Conservation (phyloP, 805 yeast species). For the Ogataea salicorniae region DNA sequence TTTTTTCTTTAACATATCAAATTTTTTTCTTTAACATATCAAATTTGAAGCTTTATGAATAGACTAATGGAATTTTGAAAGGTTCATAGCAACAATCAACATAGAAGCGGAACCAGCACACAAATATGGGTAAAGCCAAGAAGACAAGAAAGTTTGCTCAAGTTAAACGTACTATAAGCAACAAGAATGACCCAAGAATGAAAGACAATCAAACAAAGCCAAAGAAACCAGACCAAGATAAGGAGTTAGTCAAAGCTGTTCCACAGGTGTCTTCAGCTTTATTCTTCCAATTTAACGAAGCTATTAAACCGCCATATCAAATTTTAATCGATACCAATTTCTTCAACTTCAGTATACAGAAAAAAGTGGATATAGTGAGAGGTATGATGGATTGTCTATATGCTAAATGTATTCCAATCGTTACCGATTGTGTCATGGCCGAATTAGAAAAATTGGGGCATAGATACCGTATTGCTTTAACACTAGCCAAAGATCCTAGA, state of each 20-base stretch:
- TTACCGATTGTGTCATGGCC: conserved; percentile 97
- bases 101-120: background rate
- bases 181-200: conserved; percentile 63
- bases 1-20: too few species aligned
- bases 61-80: background rate
- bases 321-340: conserved; percentile 94
- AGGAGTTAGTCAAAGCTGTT: conserved; percentile 65
- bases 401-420: conserved; percentile 92
- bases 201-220: conserved; percentile 40
- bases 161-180: conserved; percentile 69
- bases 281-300: conserved; percentile 89
- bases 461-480: conserved; percentile 86
- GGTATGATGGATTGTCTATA: conserved; percentile 95
- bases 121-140: conserved; percentile 87
- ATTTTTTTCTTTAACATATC: background rate
- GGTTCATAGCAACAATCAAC: background rate
- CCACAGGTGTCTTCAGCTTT: conserved; percentile 96
- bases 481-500: conserved; percentile 90
- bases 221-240: conserved; percentile 49
- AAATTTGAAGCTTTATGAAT: background rate
- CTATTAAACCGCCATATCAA: conserved; percentile 97
- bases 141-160: conserved; percentile 96
- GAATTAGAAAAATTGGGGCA: conserved; percentile 96
- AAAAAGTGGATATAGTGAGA: conserved; percentile 88
- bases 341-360: conserved; percentile 92